These are phyloP conservation scores for Exutisphaerella laricina DNA, from an alignment of 2,329 filamentous ascomycete species.

Conservation along the genomic window DNA sequence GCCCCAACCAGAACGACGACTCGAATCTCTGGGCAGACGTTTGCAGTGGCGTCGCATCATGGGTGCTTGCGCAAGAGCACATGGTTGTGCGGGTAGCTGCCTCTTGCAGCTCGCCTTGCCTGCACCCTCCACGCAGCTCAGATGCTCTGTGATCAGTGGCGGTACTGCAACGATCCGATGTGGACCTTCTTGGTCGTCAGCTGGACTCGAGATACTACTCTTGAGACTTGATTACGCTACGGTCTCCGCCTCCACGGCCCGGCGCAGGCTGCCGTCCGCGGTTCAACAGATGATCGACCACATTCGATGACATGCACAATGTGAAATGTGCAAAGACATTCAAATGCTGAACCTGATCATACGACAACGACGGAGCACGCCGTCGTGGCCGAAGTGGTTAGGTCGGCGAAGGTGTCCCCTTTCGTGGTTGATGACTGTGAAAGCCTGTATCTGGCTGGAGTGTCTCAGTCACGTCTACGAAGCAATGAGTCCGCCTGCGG, in stretches of 20 bases:
- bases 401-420: too few species aligned
- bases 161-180: conserved; percentile 12
- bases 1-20: conserved; percentile 3
- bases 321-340: conserved; percentile 16
- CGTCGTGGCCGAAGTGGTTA: conserved; percentile 13
- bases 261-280: conserved; percentile 11
- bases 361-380: conserved; percentile 16
- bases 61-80: conserved; percentile 14
- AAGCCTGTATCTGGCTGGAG: too few species aligned
- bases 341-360: conserved; percentile 14
- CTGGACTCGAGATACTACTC: conserved; percentile 12
- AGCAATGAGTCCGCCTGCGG: too few species aligned
- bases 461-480: too few species aligned
- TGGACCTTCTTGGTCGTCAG: conserved; percentile 17
- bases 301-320: conserved; percentile 12
- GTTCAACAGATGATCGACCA: conserved; percentile 8
- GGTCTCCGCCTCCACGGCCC: conserved; percentile 14
- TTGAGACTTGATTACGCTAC: conserved; percentile 5
- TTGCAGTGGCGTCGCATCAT: conserved; percentile 12
- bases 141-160: conserved; percentile 13
- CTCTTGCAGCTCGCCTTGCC: conserved; percentile 8
- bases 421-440: too few species aligned
- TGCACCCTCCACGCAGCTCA: conserved; percentile 13
- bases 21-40: conserved; percentile 10
- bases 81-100: conserved; percentile 19